A percentile compares a stretch with the other conserved stretches of the same genome.
Conservation (phyloP, 1,284 basidiomycete species). For the Cystobasidium pallidum region DNA sequence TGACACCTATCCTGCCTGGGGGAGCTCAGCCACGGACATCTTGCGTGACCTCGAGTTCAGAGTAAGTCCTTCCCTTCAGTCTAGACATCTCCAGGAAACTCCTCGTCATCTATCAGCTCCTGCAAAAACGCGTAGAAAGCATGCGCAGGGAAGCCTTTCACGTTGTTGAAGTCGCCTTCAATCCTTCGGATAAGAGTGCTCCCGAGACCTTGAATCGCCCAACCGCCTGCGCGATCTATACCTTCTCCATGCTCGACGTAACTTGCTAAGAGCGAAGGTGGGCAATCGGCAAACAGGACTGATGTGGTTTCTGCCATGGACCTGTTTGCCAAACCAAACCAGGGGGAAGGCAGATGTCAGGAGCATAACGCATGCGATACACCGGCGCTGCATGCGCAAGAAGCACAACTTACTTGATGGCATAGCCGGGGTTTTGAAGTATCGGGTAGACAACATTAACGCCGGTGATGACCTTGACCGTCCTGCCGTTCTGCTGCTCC, state of each 20-base stretch:
- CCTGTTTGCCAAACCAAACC: background rate
- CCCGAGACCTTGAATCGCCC: conserved; percentile 89
- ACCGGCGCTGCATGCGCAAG: conserved; percentile 57
- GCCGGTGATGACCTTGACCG: conserved; percentile 90
- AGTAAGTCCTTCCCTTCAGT: background rate
- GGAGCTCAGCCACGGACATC: too few species aligned
- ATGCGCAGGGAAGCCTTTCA: conserved; percentile 84
- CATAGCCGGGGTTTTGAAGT: conserved; percentile 81
- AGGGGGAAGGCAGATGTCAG: background rate
- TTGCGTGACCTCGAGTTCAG: too few species aligned
- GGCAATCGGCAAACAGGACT: conserved; percentile 56
- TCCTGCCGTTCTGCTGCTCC: conserved; percentile 77
- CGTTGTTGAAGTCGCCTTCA: conserved; percentile 90
- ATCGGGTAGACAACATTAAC: conserved; percentile 78
- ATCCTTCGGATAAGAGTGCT: conserved; percentile 78
- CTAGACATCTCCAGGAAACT: conserved; percentile 30
- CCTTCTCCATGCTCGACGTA: conserved; percentile 91
- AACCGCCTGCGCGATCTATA: conserved; percentile 69
- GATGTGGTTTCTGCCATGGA: conserved; percentile 47
- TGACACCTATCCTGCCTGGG: too few species aligned
- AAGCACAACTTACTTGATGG: conserved; percentile 66
- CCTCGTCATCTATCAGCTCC: conserved; percentile 34
- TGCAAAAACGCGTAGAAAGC: conserved; percentile 53
- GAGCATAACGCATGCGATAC: background rate
- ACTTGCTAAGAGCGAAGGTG: conserved; percentile 66